Evolutionary conservation across 805 yeast species (phyloP), one percentile per base, ranked within the genome.

Genomic region (Naumovozyma castellii): DNA sequence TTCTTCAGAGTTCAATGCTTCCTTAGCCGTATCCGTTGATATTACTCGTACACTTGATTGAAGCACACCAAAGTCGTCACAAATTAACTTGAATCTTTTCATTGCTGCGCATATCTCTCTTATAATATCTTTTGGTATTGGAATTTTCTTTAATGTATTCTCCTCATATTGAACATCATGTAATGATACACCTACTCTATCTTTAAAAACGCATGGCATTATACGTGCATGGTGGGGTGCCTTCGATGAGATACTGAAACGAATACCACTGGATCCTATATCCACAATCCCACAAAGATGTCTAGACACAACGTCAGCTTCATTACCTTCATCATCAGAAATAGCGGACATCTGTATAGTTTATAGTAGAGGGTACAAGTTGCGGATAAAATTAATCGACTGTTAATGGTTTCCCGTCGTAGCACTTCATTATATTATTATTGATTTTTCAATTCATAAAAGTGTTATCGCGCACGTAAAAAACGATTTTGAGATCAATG

Each of bases 141-240:
- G 81, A 9, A 43, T 35, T 45, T 69, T 72, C 12, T 58, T 62
- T 5, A 51, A 43, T 33, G 68, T 48, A 43, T 66, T 47, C 43
- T 64, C 46, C 5, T 71, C 42, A 55, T 65, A 67, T 49, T 78
- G 82, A 0, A 73, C 77, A 44, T 79, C 85, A 53, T 75, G 79
- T 16, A 82, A 58, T 0, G 87, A 77, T 10, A 82, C 76, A 2
- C 84, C 83, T 2, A 81, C 69, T 35, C 87, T 62, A 48, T 82
- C 90, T 46, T 81, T 84, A 61, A 76, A 82, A 9, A 81, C 77
- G 53, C 85, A 78, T 0, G 92, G 90, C 73, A 83, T 74, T 3
- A 79, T 77, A 44, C 92, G 68, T 1, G 85, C 84, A 56, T 79
- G 83, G 44, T 73, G 78, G 1, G 80, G 66, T 3, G 82, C 80